Base-by-base conservation (phyloP, 768 basidiomycete species). In the Suillus hirtellus region DNA sequence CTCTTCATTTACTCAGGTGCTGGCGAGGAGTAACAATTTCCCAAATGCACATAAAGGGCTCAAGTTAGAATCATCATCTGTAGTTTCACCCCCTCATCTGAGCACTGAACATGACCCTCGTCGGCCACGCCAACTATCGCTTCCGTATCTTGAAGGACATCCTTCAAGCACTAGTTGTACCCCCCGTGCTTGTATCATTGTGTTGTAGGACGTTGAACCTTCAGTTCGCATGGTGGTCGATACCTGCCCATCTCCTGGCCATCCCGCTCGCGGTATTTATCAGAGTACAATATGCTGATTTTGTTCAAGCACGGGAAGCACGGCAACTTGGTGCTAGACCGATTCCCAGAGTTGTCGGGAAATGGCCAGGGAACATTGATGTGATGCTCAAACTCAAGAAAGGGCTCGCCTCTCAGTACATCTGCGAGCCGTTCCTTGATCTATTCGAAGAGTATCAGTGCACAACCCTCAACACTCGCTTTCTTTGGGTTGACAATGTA, bases 351-450 rank as follows among this genome's bases (percentile, higher is more conserved):
- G 84, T 90, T 17, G 76, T 82, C 19, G 89, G 89, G 8, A 86
- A 83, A 76, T 89, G 88, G 87, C 89, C 89, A 4, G 90, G 90
- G n/a, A 91, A 91, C 70, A 75, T 91, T 67, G 90, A 92, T 68
- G 72, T 91, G 55, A 79, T 89, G 62, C 69, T 89, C 54, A 77
- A 74, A 60, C 82, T 88, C 78, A 79, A 83, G 67, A 76, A 76
- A 24, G 82, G 84, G 0, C 83, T 85, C 71, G 81, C 83, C 65
- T 84, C 80, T 24, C 81, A 81, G 68, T 91, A 91, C 71, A 77
- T 86, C 15, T 80, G 84, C 52, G 84, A 88, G 60, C 85, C 85
- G 4, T 89, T 89, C 65, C 78, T 84, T n/a, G 78, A 83, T 27
- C 78, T 90, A 19, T 89, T 90, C 64, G 80, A 88, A 66, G 86